Evolutionary conservation across 2,329 filamentous ascomycete genomes (phyloP), one percentile per base, ranked within the genome.

Genomic region (Fusarium verticillioides): DNA sequence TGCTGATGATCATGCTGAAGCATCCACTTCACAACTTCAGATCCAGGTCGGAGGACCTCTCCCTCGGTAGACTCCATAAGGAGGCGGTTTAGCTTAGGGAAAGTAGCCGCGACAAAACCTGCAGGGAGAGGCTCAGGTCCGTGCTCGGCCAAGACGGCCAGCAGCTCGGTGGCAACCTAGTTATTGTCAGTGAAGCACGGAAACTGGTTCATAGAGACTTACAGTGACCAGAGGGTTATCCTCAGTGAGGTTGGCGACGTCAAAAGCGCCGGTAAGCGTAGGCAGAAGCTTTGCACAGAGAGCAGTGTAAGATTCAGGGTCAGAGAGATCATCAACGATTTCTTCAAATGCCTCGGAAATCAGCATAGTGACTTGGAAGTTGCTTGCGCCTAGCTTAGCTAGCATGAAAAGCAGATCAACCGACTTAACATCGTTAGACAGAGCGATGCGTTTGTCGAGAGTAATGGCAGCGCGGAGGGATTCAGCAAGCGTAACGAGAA

Each of bases 321-420:
- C 90, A 5, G 92, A 85, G 66, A 97, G 88, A 3, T 86, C 87
- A 57, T 88, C 86, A 10, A 95, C 93, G 63, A 98, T 91, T 47
- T 96, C 94, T 81, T 98, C 96, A 78, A 99, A 97, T 0, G 94
- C 92, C 82, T 99, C 96, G 40, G 90, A 93, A 30, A 98, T 93
- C 58, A 98, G 86, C 84, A 95, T 92, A 1, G 92, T 94, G 52
- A 98, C 89, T 81, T 98, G 95, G 84, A 97, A 97, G 83, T 97
- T 98, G 69, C 89, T 90, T 0, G 96, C 94, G 34, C 95, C 95
- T 79, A 95, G 91, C 81, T 94, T 96, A 28, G 95, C 96, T 68
- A 98, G 90, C 60, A 93, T 90, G 84, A 99, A 98, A 13, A 99
- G 89, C 19, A 95, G 85, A 76, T 96, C 93, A 10, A 97, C 85